These are phyloP conservation scores for Hordeum pubiflorum DNA, from an alignment of 202 grass and related monocot genomes.

Conservation along the genomic window DNA sequence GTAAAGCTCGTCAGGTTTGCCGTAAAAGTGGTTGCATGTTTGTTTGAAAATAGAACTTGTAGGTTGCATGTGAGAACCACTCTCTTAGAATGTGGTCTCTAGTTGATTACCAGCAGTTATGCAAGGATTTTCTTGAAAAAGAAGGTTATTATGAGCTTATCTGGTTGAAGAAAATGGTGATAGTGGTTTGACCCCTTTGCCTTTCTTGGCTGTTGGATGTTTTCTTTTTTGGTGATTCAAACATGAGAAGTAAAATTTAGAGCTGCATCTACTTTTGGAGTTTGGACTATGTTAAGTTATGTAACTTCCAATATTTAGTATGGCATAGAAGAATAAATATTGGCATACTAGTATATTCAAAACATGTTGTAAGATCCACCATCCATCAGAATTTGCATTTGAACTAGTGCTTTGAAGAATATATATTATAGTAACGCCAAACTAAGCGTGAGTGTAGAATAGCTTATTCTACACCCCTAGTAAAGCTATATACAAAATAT, in stretches of 20 bases:
- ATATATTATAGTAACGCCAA: neutral
- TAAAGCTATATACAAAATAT: too few relatives aligned
- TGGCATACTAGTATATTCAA: neutral
- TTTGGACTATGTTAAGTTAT: neutral
- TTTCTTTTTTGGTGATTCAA: neutral
- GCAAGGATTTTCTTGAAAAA: neutral
- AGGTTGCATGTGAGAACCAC: neutral
- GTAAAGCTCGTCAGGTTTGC: neutral
- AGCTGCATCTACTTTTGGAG: neutral
- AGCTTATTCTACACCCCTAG: too few relatives aligned
- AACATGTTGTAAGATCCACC: neutral
- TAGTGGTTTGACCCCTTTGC: neutral
- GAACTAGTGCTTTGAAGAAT: neutral
- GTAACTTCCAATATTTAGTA: neutral
- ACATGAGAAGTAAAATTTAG: neutral
- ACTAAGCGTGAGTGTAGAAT: too few relatives aligned
- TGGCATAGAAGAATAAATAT: neutral
- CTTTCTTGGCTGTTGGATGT: neutral
- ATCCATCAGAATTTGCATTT: conserved; percentile 9
- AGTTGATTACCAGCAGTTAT: neutral
- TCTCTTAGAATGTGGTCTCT: neutral
- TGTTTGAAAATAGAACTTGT: neutral
- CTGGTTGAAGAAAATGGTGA: neutral
- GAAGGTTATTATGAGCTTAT: neutral
- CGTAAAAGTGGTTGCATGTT: neutral